Conservation (phyloP, 2,329 filamentous ascomycete genomes). For the Westerdykella ornata region DNA sequence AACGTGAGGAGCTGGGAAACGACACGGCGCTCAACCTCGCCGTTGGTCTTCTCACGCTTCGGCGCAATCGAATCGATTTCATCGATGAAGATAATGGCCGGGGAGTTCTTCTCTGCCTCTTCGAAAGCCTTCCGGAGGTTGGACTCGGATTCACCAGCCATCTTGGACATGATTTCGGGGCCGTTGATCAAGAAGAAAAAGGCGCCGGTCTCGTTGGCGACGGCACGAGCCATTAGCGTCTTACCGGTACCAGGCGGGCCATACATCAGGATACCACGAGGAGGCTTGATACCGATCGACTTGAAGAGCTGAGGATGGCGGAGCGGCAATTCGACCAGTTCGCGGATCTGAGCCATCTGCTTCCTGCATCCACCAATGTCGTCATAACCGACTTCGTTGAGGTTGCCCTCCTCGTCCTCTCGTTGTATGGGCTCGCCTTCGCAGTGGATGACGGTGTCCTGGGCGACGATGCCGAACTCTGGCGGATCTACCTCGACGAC, state of each 20-base stretch:
- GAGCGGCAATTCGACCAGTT: constrained; percentile 94
- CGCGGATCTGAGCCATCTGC: constrained; percentile 99
- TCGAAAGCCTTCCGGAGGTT: constrained; percentile 99
- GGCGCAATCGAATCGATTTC: constrained; percentile 99
- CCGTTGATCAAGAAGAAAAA: constrained; percentile 99
- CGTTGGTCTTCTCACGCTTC: constrained; percentile 99
- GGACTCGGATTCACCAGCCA: constrained; percentile 98
- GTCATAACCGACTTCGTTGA: constrained; percentile 98
- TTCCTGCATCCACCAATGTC: constrained; percentile 99
- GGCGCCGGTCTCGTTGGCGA: constrained; percentile 96
- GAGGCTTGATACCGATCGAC: constrained; percentile 99
- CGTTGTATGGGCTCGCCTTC: constrained; percentile 96
- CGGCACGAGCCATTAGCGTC: constrained; percentile 96
- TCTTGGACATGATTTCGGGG: constrained; percentile 99
- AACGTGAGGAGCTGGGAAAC: constrained; percentile 94
- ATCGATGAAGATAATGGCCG: constrained; percentile 98
- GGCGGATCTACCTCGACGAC: constrained; percentile 97
- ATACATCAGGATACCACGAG: constrained; percentile 86
- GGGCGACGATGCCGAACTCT: constrained; percentile 96
- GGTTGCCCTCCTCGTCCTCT: constrained; percentile 97
- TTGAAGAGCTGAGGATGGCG: constrained; percentile 99
- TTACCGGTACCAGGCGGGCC: constrained; percentile 44
- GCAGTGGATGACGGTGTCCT: constrained; percentile 98
- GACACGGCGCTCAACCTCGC: constrained; percentile 96
- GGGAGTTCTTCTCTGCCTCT: constrained; percentile 98